Base-by-base conservation (phyloP, 441 rosid genomes). In the Adansonia rubrostipa region DNA sequence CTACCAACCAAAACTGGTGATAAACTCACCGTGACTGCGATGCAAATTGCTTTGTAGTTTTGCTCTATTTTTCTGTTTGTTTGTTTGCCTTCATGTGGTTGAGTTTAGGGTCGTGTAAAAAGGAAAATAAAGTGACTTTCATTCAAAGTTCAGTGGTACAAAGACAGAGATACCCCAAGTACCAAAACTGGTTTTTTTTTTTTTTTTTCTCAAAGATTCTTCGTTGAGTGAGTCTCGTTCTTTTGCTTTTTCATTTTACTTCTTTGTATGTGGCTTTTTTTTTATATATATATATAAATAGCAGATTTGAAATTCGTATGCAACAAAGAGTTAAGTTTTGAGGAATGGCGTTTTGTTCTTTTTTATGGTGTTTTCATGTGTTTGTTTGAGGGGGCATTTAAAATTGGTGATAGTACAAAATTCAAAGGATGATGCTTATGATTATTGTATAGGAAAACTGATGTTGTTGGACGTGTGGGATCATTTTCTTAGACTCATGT, bases 151-250 rank as follows among this genome's bases (percentile, higher is more conserved):
- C 5, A 36, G 28, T 47, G 76, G 69, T 79, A 24, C 62, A 64
- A 57, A 61, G 13, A 66, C 53, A 64, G 78, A 78, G 36, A 17
- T 13, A 63, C 68, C 68, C 68, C 33, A 28, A 33, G 45, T 72
- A 50, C 79, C 78, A 71, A 75, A 73, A 80, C 66, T 80, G 74
- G 63, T n/a, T 24, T 24, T 24, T 24, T 24, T 24, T 24, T 24
- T 74, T 73, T 78, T 80, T 61, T 45, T 19, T 7, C 14, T 75
- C 77, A 56, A 77, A 81, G 78, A 79, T 42, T 79, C 79, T 79
- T 74, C 77, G 64, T 78, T 81, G 76, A 85, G 86, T 82, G 77
- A 76, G 87, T 80, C 63, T 24, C 83, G 83, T 77, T 73, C 48
- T 56, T 36, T 74, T 64, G 44, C 64, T 7, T 83, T 56, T 56